phyloP scores from a whole-genome alignment of 208 protist species.

The Novymonas esmeraldas region DNA sequence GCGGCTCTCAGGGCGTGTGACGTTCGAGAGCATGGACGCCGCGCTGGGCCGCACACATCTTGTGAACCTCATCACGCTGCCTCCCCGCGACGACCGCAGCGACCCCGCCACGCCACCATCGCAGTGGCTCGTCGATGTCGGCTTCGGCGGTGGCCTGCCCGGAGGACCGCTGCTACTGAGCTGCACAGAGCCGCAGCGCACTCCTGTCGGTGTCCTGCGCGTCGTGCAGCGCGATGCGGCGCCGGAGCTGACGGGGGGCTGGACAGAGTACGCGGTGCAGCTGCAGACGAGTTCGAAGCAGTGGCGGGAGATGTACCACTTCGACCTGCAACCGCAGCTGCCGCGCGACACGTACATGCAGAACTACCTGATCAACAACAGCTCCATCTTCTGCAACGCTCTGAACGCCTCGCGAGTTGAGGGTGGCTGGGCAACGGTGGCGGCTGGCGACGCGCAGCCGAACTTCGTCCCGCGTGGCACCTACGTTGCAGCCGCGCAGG shows the following conservation, averaged over 20 bases:
- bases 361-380: slow-evolving; percentile 1
- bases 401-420: slow-evolving; percentile 5
- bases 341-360: slow-evolving; percentile 8
- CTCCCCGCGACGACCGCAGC: not conserved
- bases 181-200: slow-evolving; percentile 5
- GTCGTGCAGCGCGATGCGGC: slow-evolving; percentile 24
- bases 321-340: slow-evolving; percentile 20
- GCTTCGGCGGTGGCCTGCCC: slow-evolving; percentile 23
- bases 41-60: slow-evolving; percentile 18
- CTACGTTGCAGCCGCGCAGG: too few relatives aligned
- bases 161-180: slow-evolving; percentile 10
- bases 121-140: slow-evolving; percentile 30
- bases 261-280: slow-evolving; percentile 9
- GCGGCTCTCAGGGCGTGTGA: slow-evolving; percentile 8
- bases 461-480: slow-evolving; percentile 10
- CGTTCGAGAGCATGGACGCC: not conserved
- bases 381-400: not conserved
- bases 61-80: slow-evolving; percentile 6
- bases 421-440: not conserved
- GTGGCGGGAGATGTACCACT: slow-evolving; percentile 21
- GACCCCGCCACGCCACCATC: not conserved
- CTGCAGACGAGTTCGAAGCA: not conserved
- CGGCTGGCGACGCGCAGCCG: not conserved
- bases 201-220: slow-evolving; percentile 16
- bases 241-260: slow-evolving; percentile 2